Evolutionary conservation across 345 rosid species (phyloP), one percentile per base, ranked within the genome.

Genomic region (Dimocarpus longan): DNA sequence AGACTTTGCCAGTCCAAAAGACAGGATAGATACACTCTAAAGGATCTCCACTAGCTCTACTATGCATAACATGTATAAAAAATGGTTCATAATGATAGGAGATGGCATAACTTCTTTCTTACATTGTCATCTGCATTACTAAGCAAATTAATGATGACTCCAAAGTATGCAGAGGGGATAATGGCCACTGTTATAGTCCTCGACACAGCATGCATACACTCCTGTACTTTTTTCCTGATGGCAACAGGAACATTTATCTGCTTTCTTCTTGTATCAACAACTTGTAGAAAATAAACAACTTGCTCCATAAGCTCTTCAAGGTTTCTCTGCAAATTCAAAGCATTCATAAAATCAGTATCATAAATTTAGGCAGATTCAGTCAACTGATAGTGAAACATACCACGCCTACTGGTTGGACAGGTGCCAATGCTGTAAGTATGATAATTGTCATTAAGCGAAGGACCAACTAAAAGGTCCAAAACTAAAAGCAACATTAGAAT

Each of bases 251-350:
- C 68, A 73, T 71, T 75, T 56, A 80, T 77, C 83, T 85, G 81
- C 84, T 89, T 92, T 82, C 81, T 86, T 74, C 80, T 84, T 13
- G 77, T 77, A 79, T 92, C 93, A 69, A 85, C 75, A 74, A 82
- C 75, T 85, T 89, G 93, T 56, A 82, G 79, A 79, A 88, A 81
- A 81, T 62, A 62, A 78, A 94, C 90, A 82, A 88, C 85, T 76
- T 88, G 90, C 87, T 86, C 91, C 97, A 96, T 83, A 50, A 96
- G 87, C 79, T 91, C 91, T 80, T 87, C 85, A 21, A 96, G 92
- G 71, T 84, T 88, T 77, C 81, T 81, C 99, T 96, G 91, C 66
- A 75, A 84, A 73, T 54, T 16, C 69, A 11, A 52, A 80, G 24
- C 37, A 67, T 5, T 40, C 70, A 56, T 50, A 46, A 71, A 50